Conservation (phyloP, 371 early-diverging fungal genomes). For the Zopfochytrium polystomum region DNA sequence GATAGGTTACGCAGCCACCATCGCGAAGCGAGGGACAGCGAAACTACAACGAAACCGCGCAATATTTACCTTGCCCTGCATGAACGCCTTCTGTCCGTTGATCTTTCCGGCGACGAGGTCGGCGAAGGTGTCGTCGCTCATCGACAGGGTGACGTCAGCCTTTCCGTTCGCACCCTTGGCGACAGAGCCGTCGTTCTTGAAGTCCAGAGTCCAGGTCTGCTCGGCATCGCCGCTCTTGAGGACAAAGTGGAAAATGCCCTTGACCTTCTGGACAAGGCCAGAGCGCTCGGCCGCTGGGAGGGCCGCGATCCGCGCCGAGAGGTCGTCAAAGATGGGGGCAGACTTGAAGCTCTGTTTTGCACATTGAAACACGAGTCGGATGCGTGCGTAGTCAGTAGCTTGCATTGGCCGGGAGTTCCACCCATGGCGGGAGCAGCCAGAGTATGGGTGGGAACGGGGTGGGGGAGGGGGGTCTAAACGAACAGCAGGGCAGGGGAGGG, state of each 20-base stretch:
- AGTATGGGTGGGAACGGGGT: too few relatives aligned
- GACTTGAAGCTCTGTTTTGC: too few relatives aligned
- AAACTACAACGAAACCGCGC: slow-evolving; percentile 1
- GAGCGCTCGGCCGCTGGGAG: too few relatives aligned
- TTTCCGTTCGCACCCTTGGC: slow-evolving; percentile 22
- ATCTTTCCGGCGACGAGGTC: slow-evolving; percentile 33
- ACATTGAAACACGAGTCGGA: too few relatives aligned
- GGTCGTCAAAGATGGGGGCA: too few relatives aligned
- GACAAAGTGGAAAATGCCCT: slow-evolving; percentile 23
- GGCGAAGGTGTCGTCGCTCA: slow-evolving; percentile 27
- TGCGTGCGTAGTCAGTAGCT: too few relatives aligned
- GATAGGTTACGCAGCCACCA: neutral
- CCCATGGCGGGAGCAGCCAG: too few relatives aligned
- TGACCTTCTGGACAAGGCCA: slow-evolving; percentile 35
- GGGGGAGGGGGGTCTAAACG: too few relatives aligned
- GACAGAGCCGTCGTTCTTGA: slow-evolving; percentile 26
- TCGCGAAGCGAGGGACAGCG: neutral
- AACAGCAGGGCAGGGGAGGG: too few relatives aligned
- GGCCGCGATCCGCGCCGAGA: too few relatives aligned
- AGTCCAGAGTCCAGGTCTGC: slow-evolving; percentile 32
- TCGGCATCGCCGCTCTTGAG: slow-evolving; percentile 25
- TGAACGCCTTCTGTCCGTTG: slow-evolving; percentile 38
- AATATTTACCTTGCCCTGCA: slow-evolving; percentile 30
- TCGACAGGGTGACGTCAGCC: slow-evolving; percentile 29
- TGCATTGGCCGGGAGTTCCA: too few relatives aligned